Percentiles rank a stretch among this genome's conserved stretches.
These are phyloP conservation scores for Allomyces arbusculus DNA, from an alignment of 192 early-diverging fungal species.

Conservation along the genomic window DNA sequence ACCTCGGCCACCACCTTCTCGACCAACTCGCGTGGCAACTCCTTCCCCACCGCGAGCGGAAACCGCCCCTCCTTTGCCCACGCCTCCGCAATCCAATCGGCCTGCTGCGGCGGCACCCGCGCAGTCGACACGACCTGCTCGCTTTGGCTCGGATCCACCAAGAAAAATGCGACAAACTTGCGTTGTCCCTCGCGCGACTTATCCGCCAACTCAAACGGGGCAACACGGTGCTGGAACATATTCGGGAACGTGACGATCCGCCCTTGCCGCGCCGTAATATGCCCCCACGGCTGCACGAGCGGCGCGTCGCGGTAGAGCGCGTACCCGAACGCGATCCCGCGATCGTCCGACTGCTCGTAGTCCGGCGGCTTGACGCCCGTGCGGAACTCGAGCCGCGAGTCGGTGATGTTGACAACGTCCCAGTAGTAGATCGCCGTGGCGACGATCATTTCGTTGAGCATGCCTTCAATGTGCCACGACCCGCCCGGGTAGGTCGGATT, in stretches of 20 bases:
- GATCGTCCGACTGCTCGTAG: slow-evolving; percentile 12
- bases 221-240: slow-evolving; percentile 43
- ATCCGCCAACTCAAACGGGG: slow-evolving; percentile 36
- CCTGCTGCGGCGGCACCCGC: slow-evolving; percentile 44
- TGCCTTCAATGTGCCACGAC: slow-evolving; percentile 52
- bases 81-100: slow-evolving; percentile 12
- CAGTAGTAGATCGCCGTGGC: slow-evolving; percentile 59
- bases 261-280: slow-evolving; percentile 22
- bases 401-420: slow-evolving; percentile 42
- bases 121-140: slow-evolving; percentile 28
- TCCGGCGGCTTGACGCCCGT: slow-evolving; percentile 6
- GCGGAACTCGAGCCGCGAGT: slow-evolving; percentile 32
- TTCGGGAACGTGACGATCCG: slow-evolving; percentile 54
- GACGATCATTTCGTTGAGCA: slow-evolving; percentile 44
- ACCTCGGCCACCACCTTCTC: slow-evolving; percentile 8
- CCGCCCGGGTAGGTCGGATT: slow-evolving; percentile 27
- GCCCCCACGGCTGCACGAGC: slow-evolving; percentile 20
- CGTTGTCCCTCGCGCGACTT: slow-evolving; percentile 34
- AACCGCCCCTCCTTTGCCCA: neutral
- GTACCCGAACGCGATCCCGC: slow-evolving; percentile 12
- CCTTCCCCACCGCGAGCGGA: slow-evolving; percentile 1
- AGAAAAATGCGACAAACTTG: slow-evolving; percentile 48
- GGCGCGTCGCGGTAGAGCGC: slow-evolving; percentile 13
- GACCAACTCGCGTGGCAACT: neutral
- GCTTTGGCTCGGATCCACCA: no score